Evolutionary conservation across 176 grass and related monocot species (phyloP).

Genomic region (Dendrocalamus sinicus): DNA sequence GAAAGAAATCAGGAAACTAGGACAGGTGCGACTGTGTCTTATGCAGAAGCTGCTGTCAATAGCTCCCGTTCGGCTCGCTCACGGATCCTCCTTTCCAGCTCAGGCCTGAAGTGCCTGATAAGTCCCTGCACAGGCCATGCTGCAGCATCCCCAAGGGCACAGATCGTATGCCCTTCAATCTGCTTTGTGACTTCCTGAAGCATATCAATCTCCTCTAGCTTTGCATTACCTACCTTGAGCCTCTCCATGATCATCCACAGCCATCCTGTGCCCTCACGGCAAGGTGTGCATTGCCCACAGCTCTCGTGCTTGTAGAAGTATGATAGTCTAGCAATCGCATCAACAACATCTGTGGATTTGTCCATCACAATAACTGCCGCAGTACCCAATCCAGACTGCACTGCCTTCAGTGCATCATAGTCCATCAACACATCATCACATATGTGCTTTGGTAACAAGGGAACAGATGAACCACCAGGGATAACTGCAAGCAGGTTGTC

Average conservation of each 20-base stretch:
- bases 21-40: slow-evolving; percentile 21
- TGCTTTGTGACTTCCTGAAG: slow-evolving; percentile 94
- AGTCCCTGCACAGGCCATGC: slow-evolving; percentile 94
- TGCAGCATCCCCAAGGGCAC: slow-evolving; percentile 85
- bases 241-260: slow-evolving; percentile 99
- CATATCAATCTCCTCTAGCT: slow-evolving; percentile 94
- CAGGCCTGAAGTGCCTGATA: slow-evolving; percentile 94
- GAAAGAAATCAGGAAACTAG: slow-evolving; percentile 54
- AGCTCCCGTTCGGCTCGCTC: slow-evolving; percentile 83
- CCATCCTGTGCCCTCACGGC: slow-evolving; percentile 93
- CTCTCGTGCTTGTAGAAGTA: slow-evolving; percentile 98
- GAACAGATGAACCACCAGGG: slow-evolving; percentile 85
- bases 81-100: slow-evolving; percentile 84
- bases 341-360: slow-evolving; percentile 89
- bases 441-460: slow-evolving; percentile 81
- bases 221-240: slow-evolving; percentile 89
- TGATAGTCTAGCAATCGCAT: slow-evolving; percentile 82
- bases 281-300: slow-evolving; percentile 93
- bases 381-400: slow-evolving; percentile 81
- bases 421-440: slow-evolving; percentile 95
- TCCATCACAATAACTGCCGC: slow-evolving; percentile 94
- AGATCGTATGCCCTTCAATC: slow-evolving; percentile 95
- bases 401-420: slow-evolving; percentile 89
- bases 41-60: slow-evolving; percentile 73
- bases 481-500: slow-evolving; percentile 90